Base-by-base conservation (phyloP, 208 protist species). In the Angomonas desouzai region DNA sequence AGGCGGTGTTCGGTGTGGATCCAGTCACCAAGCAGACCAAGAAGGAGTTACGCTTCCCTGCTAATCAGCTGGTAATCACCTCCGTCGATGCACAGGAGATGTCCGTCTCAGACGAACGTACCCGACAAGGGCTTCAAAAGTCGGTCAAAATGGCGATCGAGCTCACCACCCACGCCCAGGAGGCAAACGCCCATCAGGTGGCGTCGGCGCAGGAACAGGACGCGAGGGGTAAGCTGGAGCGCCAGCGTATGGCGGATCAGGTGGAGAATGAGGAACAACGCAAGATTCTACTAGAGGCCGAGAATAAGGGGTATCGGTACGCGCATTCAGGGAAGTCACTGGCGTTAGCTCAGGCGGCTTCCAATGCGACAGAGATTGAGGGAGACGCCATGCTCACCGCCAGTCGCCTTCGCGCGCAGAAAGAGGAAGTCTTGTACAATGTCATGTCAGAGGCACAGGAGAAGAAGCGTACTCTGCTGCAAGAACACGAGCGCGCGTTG, bases 91-190 rank as follows among this genome's bases (percentile, higher is more conserved):
- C 94, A 59, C 95, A 98, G 81, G 82, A 83, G 55, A 92, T 98
- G 64, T 89, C 97, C 74, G 91, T 97, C 69, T 83, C 98, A 11
- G 96, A 98, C 79, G 85, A 91, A 55, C 80, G 94, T 45, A 98
- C 96, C 30, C 87, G 92, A 36, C 87, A 97, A 59, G 89, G 93
- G 9, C 74, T 99, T 11, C 91, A 98, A 56, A 96, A 98, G 79
- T 97, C 94, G 2, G 97, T 98, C 27, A 96, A 98, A 77, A 90
- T 97, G 51, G 97, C 96, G 22, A 98, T 99, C 68, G 93, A 98
- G 70, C 98, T 98, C 56, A 94, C 96, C 16, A 98, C 96, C 13
- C 93, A 94, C 58, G 92, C 92, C 16, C 96, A 98, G 79, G 93
- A 98, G 78, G 85, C 87, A 11, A 72, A 83, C 45, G 94, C 97